Base-by-base conservation (phyloP, 208 protist species). In the Leptomonas pyrrhocoris region DNA sequence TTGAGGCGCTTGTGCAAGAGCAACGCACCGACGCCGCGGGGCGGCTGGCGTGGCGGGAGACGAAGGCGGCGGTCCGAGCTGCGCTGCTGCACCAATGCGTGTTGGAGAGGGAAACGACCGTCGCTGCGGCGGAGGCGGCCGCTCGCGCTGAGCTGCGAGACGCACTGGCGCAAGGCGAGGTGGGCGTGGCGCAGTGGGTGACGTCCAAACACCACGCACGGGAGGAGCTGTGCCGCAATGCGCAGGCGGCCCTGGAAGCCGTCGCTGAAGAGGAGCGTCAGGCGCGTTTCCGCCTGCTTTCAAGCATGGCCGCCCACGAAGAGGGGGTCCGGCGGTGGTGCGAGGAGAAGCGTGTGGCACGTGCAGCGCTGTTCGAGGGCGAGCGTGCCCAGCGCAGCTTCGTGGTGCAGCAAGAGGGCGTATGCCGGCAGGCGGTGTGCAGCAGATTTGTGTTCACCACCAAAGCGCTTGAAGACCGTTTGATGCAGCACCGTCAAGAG, bases 241-340 rank as follows among this genome's bases (percentile, higher is more conserved):
- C 74, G 16, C 40, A 69, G 25, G 34, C 42, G 1, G 69, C 75
- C 23, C 64, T 77, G 25, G 63, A 43, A 16, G 56, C 46, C 19
- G 68, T 89, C n/a, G 51, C 50, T 5, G 69, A 67, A 12, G 71
- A 66, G 43, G 88, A 94, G 61, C 85, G 81, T 49, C 62, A 87
- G 7, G 74, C 77, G 18, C 81, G 83, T 31, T 83, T 86, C 83
- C 38, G 42, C 40, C 59, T 91, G 5, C 45, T 84, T 18, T 79
- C 81, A 9, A n/a, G 34, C 0, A 90, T 84, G 76, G 76, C 80
- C 6, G 72, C 79, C 31, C 46, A 85, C 5, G 85, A 89, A 50
- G 74, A 83, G 57, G 28, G 56, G 13, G 74, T 90, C 36, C 64
- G 68, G 43, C 89, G 69, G 13, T 78, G 68, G 77, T 67, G 69